A percentile compares a stretch with the other conserved stretches of the same genome.
phyloP scores from a whole-genome alignment of 805 yeast species.

The Zygosaccharomyces bailii region DNA sequence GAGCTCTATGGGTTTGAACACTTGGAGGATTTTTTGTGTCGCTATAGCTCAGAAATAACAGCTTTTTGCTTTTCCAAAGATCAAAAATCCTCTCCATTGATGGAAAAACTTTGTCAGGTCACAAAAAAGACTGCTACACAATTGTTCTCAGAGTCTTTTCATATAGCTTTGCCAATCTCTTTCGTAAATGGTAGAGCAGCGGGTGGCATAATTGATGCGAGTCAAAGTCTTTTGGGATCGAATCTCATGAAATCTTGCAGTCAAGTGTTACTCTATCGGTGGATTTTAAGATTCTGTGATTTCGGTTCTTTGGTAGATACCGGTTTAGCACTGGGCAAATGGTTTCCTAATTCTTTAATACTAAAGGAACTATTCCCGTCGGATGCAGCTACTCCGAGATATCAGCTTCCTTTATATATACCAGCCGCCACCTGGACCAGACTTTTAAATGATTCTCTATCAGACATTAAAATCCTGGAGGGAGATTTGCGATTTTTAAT shows the following conservation, averaged over 20 bases:
- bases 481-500: slow-evolving; percentile 17
- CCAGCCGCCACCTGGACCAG: slow-evolving; percentile 10
- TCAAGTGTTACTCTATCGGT: slow-evolving; percentile 12
- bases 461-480: not conserved
- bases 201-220: slow-evolving; percentile 13
- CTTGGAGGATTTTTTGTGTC: slow-evolving; percentile 14
- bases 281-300: slow-evolving; percentile 19
- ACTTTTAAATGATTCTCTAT: slow-evolving; percentile 10
- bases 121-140: slow-evolving; percentile 12
- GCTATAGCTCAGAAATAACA: slow-evolving; percentile 20
- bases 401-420: slow-evolving; percentile 22
- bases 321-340: slow-evolving; percentile 6
- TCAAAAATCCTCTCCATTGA: slow-evolving; percentile 8
- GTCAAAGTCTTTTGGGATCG: slow-evolving; percentile 14
- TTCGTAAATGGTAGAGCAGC: slow-evolving; percentile 15
- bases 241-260: slow-evolving; percentile 6
- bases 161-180: slow-evolving; percentile 22
- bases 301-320: slow-evolving; percentile 19
- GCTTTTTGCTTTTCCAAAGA: slow-evolving; percentile 23
- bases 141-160: slow-evolving; percentile 17
- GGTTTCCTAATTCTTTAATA: slow-evolving; percentile 2
- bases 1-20: slow-evolving; percentile 21
- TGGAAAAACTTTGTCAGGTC: slow-evolving; percentile 10
- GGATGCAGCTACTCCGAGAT: slow-evolving; percentile 6
- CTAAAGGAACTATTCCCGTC: slow-evolving; percentile 8